Percentiles rank a stretch among this genome's conserved stretches.
phyloP scores from a whole-genome alignment of 805 yeast genomes.

The Metschnikowia matae region DNA sequence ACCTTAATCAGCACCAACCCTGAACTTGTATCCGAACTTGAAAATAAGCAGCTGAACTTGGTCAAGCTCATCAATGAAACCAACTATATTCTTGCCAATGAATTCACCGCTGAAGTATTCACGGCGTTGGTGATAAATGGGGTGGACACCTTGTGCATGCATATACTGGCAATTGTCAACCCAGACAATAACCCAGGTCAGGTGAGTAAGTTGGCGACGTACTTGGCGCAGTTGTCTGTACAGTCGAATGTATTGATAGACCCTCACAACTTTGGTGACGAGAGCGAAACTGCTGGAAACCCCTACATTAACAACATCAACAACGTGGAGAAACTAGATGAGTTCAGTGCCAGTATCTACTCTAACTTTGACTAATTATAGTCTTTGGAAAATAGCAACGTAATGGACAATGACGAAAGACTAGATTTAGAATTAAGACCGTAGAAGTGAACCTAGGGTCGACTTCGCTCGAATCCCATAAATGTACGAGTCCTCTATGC shows the following conservation, averaged over 20 bases:
- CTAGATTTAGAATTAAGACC: neutral
- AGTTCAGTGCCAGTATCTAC: constrained; percentile 85
- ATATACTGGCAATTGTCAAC: constrained; percentile 27
- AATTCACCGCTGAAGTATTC: constrained; percentile 28
- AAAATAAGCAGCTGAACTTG: constrained; percentile 33
- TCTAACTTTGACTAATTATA: constrained; percentile 56
- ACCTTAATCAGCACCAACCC: constrained; percentile 49
- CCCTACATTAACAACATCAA: constrained; percentile 34
- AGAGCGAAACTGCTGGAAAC: constrained; percentile 34
- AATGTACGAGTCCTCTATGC: neutral
- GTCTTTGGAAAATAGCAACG: neutral
- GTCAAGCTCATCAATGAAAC: constrained; percentile 45
- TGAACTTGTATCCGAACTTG: constrained; percentile 34
- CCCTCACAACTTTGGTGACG: constrained; percentile 32
- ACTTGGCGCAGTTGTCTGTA: constrained; percentile 63
- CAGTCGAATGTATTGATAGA: constrained; percentile 55
- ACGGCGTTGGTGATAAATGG: constrained; percentile 30
- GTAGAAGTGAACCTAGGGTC: neutral
- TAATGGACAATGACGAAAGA: neutral
- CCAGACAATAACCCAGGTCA: constrained; percentile 17
- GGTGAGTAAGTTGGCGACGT: constrained; percentile 50
- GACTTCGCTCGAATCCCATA: too few relatives aligned
- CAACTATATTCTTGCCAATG: constrained; percentile 35
- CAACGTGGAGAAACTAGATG: constrained; percentile 63
- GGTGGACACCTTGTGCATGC: constrained; percentile 32